A percentile compares a stretch with the other conserved stretches of the same genome.
Evolutionary conservation across 1,284 basidiomycete species (phyloP).

Genomic region (Trametes versicolor): DNA sequence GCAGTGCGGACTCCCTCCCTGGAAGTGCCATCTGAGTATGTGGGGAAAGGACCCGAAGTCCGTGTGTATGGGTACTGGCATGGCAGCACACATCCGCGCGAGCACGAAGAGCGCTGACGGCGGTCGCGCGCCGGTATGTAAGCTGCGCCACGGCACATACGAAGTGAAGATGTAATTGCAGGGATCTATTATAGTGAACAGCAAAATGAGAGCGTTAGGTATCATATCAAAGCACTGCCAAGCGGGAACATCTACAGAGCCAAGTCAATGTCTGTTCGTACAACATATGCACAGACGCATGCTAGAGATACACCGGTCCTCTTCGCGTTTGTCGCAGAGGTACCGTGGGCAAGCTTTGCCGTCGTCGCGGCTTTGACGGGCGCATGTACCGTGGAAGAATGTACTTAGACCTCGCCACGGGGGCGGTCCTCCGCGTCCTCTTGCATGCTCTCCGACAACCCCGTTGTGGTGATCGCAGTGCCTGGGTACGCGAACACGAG

Average conservation of each 20-base stretch:
- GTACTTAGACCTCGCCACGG: background rate
- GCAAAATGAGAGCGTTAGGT: background rate
- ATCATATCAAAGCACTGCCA: background rate
- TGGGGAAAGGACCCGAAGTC: no score
- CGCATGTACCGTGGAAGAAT: no score
- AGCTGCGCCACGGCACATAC: no score
- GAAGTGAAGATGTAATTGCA: background rate
- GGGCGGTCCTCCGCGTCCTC: background rate
- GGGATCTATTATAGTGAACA: no score
- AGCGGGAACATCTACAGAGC: background rate
- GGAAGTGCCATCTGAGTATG: no score
- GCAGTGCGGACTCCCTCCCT: no score
- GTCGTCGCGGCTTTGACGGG: no score
- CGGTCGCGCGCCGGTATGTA: no score
- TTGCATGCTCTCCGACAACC: background rate
- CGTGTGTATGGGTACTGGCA: no score
- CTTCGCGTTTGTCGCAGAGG: background rate
- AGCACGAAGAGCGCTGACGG: no score
- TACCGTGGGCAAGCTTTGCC: no score
- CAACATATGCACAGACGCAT: constrained; percentile 1
- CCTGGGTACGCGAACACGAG: constrained; percentile 1
- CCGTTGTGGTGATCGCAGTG: background rate
- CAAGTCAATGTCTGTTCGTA: background rate
- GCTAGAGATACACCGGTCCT: background rate
- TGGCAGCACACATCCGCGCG: no score